Conservation (phyloP, 2,329 filamentous ascomycete genomes). For the Taxawa tesnikishii region DNA sequence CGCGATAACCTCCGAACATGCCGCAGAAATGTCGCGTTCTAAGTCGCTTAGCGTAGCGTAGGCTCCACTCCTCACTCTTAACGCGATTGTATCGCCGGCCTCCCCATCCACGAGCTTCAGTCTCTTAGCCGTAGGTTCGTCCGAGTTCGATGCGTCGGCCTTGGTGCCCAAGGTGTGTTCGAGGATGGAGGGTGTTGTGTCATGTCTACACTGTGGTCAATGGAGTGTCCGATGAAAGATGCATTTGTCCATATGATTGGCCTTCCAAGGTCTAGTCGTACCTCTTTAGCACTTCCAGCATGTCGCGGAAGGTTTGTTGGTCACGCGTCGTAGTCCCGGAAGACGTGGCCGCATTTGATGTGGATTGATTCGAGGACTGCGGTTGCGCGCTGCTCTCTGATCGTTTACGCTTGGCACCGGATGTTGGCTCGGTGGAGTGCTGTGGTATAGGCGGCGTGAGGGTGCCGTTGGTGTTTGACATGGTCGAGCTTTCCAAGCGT, state of each 20-base stretch:
- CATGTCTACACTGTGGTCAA: conserved; percentile 16
- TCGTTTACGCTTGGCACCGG: conserved; percentile 32
- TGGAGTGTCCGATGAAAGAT: neutral
- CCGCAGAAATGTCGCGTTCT: conserved; percentile 27
- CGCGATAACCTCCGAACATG: conserved; percentile 24
- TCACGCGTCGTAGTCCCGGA: conserved; percentile 8
- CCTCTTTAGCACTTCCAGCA: conserved; percentile 29
- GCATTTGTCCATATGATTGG: too few species aligned
- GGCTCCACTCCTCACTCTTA: conserved; percentile 21
- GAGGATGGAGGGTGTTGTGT: conserved; percentile 34
- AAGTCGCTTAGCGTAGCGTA: conserved; percentile 32
- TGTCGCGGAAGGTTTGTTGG: conserved; percentile 24
- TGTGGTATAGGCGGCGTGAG: conserved; percentile 7
- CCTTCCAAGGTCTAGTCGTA: conserved; percentile 16
- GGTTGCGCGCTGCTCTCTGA: conserved; percentile 19
- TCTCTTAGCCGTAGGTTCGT: conserved; percentile 33
- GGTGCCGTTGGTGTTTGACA: conserved; percentile 11
- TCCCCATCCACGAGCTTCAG: conserved; percentile 25
- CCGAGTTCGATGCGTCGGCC: conserved; percentile 15
- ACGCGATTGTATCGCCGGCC: conserved; percentile 23
- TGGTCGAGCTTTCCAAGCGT: conserved; percentile 3
- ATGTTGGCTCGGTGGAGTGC: conserved; percentile 2
- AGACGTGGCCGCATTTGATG: conserved; percentile 10
- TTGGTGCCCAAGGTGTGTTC: conserved; percentile 22
- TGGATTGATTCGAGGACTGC: conserved; percentile 16